Percentiles rank a stretch among this genome's conserved stretches.
Conservation (phyloP, 345 rosid species). For the Kandelia obovata region DNA sequence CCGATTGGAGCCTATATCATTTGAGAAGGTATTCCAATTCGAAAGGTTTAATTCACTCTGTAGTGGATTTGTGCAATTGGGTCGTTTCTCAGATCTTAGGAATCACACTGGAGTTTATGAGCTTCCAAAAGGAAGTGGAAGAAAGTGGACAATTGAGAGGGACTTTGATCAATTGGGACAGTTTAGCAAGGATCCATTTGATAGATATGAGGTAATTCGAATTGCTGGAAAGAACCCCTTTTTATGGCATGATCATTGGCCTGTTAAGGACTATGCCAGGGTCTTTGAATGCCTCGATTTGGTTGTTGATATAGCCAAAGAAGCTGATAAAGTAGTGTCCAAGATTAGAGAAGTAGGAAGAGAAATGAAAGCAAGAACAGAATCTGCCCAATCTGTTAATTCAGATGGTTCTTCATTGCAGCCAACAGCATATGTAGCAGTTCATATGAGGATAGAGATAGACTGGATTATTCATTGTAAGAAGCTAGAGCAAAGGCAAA, state of each 20-base stretch:
- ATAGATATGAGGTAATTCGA: constrained; percentile 63
- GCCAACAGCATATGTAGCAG: constrained; percentile 57
- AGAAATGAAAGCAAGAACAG: constrained; percentile 22
- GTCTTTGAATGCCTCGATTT: constrained; percentile 81
- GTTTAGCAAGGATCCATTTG: constrained; percentile 32
- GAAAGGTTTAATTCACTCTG: constrained; percentile 72
- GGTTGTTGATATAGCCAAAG: constrained; percentile 62
- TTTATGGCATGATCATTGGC: constrained; percentile 99
- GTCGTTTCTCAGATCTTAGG: constrained; percentile 49
- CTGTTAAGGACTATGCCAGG: constrained; percentile 79
- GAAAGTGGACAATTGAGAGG: constrained; percentile 81
- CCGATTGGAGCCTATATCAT: constrained; percentile 70
- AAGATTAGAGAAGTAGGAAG: constrained; percentile 64
- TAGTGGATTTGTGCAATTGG: constrained; percentile 64
- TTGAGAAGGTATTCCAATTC: constrained; percentile 72
- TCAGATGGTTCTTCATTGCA: constrained; percentile 2
- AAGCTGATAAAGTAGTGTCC: constrained; percentile 73
- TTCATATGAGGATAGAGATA: constrained; percentile 95
- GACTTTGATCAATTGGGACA: constrained; percentile 70
- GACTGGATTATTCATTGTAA: constrained; percentile 99
- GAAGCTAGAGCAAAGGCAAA: constrained; percentile 67
- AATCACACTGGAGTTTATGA: constrained; percentile 43
- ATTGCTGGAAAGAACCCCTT: constrained; percentile 82
- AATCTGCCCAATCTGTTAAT: constrained; percentile 8
- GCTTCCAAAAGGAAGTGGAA: constrained; percentile 89